These are phyloP conservation scores for Plasmodium blacklocki DNA, from an alignment of 169 alveolate genomes.

Conservation along the genomic window DNA sequence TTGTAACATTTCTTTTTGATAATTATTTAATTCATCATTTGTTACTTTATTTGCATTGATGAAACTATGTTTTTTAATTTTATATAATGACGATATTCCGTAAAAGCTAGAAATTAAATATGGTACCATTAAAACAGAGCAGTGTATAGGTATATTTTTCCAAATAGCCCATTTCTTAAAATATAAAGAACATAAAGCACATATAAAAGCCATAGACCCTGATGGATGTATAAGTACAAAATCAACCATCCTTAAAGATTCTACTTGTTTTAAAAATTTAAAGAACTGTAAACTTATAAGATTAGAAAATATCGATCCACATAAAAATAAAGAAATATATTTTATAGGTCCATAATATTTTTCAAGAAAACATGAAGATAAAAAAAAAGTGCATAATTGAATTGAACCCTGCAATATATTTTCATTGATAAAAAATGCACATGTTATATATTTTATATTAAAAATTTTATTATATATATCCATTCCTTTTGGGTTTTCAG, in stretches of 20 bases:
- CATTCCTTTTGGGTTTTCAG: conserved; percentile 1
- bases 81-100: conserved; percentile 48
- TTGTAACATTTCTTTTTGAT: neutral
- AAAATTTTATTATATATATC: neutral
- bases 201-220: conserved; percentile 72
- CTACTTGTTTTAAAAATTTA: conserved; percentile 23
- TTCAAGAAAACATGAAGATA: conserved; percentile 71
- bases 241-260: conserved; percentile 27
- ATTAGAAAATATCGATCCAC: conserved; percentile 45
- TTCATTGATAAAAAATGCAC: conserved; percentile 52
- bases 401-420: conserved; percentile 55
- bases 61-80: conserved; percentile 17
- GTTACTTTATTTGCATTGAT: neutral
- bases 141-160: conserved; percentile 60
- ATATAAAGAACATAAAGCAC: conserved; percentile 62
- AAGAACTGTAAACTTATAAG: conserved; percentile 27
- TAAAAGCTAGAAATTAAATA: conserved; percentile 47
- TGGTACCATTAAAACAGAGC: conserved; percentile 60
- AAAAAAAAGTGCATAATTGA: conserved; percentile 54
- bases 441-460: conserved; percentile 53
- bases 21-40: conserved; percentile 2
- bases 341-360: conserved; percentile 46
- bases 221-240: conserved; percentile 71
- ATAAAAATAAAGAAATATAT: conserved; percentile 52
- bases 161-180: conserved; percentile 64